Evolutionary conservation across 2,329 filamentous ascomycete species (phyloP).

Genomic region (Aspergillus pseudoterreus): DNA sequence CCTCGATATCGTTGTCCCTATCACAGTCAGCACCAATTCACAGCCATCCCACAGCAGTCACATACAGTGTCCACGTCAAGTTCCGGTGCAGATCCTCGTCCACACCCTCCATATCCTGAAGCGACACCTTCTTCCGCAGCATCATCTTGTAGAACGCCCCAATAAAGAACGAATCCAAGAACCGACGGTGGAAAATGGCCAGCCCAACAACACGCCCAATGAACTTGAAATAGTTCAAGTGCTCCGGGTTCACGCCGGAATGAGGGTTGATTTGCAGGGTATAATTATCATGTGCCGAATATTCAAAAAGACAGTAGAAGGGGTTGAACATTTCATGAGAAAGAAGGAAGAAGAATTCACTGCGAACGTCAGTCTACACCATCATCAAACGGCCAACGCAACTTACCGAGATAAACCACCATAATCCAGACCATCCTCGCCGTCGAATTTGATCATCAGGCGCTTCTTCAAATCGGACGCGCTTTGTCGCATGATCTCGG

Average conservation of each 20-base stretch:
- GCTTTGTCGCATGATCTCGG: constrained; percentile 95
- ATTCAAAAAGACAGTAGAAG: constrained; percentile 99
- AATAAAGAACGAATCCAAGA: constrained; percentile 98
- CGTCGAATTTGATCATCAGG: constrained; percentile 99
- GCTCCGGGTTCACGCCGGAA: constrained; percentile 97
- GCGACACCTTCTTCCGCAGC: constrained; percentile 81
- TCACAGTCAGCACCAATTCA: constrained; percentile 16
- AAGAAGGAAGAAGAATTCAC: constrained; percentile 98
- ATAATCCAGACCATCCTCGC: constrained; percentile 96
- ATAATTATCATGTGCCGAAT: constrained; percentile 99
- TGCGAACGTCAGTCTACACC: constrained; percentile 21
- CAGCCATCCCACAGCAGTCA: constrained; percentile 8
- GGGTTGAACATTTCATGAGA: constrained; percentile 99
- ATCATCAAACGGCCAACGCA: background rate
- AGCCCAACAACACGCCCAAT: constrained; percentile 95
- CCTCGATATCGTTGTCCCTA: constrained; percentile 90
- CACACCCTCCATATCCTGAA: constrained; percentile 98
- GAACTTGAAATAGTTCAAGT: constrained; percentile 99
- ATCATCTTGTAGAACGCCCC: constrained; percentile 99
- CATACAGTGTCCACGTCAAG: constrained; percentile 85
- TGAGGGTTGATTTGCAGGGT: constrained; percentile 99
- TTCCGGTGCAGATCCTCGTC: constrained; percentile 97
- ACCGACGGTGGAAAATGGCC: constrained; percentile 96
- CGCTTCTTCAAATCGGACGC: constrained; percentile 96
- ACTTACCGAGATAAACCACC: constrained; percentile 79